Base-by-base conservation (phyloP, 2,329 filamentous ascomycete genomes). In the Colletotrichum sp. region DNA sequence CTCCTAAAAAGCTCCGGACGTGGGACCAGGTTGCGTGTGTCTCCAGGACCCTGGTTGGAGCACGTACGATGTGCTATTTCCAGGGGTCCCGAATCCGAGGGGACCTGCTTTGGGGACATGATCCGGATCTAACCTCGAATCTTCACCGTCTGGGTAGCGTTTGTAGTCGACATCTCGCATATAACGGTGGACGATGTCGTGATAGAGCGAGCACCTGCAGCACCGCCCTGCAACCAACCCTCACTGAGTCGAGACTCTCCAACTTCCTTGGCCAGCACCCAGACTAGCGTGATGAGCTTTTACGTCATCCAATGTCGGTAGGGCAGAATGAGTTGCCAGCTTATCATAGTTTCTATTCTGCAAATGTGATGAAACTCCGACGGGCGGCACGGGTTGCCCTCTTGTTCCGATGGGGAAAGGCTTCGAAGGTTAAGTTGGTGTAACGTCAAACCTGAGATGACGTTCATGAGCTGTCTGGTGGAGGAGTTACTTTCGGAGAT, bases 271-370 rank as follows among this genome's bases (percentile, higher is more conserved):
- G 67, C 61, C 24, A 52, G 30, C 32, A 34, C 30, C n/a, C 9
- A 28, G 30, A 28, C 24, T 68, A 30, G 66, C 66, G 66, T 16
- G 38, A 56, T 62, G 38, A 34, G 36, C 7, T 3, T 62, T n/a
- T 62, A 36, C 56, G 67, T 70, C 67, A 70, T 70, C 55, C 56
- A 62, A 70, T 70, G 58, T 62, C 56, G 67, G n/a, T 70, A 70
- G 67, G 56, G 56, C 36, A 61, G 36, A 52, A 52, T 21, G n/a
- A 52, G 10, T 43, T 55, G 21, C 58, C n/a, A 52, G 43, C 43
- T 30, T 62, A 61, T 48, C 56, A 62, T 70, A 16, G 55, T 70
- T 70, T 48, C n/a, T 52, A 1, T 28, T 8, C 21, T 16, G 8
- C 26, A 26, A 24, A 18, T 69, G 10, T 28, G 32, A 21, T 62